phyloP scores from a whole-genome alignment of 495 filamentous ascomycete genomes.

The Penicillium manginii region DNA sequence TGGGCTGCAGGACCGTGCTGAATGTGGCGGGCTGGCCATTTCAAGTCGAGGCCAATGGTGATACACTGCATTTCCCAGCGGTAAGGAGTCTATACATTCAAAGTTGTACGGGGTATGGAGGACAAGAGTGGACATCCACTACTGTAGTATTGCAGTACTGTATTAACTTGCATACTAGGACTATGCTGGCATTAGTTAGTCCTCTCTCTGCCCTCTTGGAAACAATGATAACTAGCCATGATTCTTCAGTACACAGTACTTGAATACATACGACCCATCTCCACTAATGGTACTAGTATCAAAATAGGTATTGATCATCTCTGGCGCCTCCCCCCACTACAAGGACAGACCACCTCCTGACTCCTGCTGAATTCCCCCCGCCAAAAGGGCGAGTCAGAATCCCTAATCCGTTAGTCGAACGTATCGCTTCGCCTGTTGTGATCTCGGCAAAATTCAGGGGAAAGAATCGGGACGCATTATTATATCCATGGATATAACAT shows the following conservation, averaged over 20 bases:
- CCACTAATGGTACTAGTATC: not conserved
- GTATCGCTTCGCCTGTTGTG: too few relatives aligned
- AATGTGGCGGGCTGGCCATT: conserved; percentile 18
- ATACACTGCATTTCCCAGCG: not conserved
- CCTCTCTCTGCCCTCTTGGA: too few relatives aligned
- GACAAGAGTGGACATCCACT: too few relatives aligned
- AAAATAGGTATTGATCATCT: not conserved
- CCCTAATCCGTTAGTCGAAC: not conserved
- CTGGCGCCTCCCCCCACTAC: not conserved
- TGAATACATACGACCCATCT: too few relatives aligned
- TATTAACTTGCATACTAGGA: too few relatives aligned
- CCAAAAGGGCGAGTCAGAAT: not conserved
- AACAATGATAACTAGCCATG: too few relatives aligned
- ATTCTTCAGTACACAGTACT: too few relatives aligned
- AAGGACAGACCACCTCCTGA: not conserved
- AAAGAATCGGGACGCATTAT: too few relatives aligned
- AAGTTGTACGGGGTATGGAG: not conserved
- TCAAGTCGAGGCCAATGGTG: not conserved
- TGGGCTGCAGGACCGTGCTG: conserved; percentile 7
- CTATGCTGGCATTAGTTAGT: too few relatives aligned
- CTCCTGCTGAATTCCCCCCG: not conserved
- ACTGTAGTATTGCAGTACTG: too few relatives aligned
- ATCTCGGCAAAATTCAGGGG: too few relatives aligned
- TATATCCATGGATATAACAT: too few relatives aligned
- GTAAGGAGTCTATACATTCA: not conserved